Conservation (phyloP, 441 rosid species). For the Biscutella auriculata region DNA sequence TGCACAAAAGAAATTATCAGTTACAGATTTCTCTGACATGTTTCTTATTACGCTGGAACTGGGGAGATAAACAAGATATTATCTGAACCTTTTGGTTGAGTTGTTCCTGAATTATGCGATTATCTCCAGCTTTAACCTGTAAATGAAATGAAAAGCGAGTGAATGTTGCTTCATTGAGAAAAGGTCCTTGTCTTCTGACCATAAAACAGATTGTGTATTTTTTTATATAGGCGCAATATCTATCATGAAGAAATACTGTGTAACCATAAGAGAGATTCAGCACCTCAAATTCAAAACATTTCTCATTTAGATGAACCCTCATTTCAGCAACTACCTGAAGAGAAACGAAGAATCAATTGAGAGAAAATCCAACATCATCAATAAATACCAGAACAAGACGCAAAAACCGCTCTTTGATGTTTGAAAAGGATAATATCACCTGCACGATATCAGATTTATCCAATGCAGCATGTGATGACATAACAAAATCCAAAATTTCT, state of each 20-base stretch:
- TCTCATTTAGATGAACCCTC: constrained; percentile 72
- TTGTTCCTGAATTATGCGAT: constrained; percentile 89
- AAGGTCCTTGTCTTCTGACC: no score
- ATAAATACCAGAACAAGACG: constrained; percentile 15
- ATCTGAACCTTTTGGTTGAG: constrained; percentile 66
- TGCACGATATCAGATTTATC: constrained; percentile 54
- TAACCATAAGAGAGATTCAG: constrained; percentile 15
- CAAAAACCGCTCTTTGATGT: neutral
- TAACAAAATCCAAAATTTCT: constrained; percentile 56
- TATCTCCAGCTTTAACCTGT: constrained; percentile 91
- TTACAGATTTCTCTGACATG: constrained; percentile 15
- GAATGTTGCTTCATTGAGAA: neutral
- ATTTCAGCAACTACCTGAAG: constrained; percentile 71
- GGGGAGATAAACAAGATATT: neutral
- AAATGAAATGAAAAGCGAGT: constrained; percentile 9
- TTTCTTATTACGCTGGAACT: neutral
- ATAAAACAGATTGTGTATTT: no score
- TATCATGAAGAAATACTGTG: neutral
- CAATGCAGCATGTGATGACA: constrained; percentile 44
- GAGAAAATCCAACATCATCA: neutral
- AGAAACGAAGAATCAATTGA: neutral
- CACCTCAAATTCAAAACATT: constrained; percentile 96
- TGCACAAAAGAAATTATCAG: constrained; percentile 26
- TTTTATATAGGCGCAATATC: neutral
- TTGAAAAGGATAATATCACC: constrained; percentile 28